Evolutionary conservation across 2,329 filamentous ascomycete genomes (phyloP), one percentile per base, ranked within the genome.

Genomic region (Pseudogymnoascus sp.): DNA sequence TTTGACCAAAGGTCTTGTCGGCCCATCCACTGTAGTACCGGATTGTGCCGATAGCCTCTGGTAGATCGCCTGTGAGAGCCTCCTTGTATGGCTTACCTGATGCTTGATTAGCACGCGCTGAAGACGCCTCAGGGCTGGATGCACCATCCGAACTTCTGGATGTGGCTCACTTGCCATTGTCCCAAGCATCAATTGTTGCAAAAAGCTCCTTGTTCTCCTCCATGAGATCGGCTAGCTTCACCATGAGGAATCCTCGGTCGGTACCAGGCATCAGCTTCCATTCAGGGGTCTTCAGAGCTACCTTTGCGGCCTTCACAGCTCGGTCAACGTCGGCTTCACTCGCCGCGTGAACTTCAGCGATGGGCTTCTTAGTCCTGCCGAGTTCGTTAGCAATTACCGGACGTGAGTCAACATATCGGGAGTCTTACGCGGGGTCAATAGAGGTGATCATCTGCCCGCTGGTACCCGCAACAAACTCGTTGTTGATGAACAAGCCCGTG

Each of bases 161-260:
- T 28, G 26, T 28, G 26, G 26, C 26, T 28, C 26, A 28, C 26
- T 28, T 28, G 39, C 63, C 62, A 45, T 62, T 63, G 33, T 65
- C 63, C 59, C 61, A 63, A 9, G 63, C 55, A 21, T 70, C 68
- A 28, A 70, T 65, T 3, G 65, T 65, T 2, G 64, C 63, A 9
- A 68, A 57, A 15, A 64, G 26, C 37, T 66, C 65, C 33, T 62
- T 63, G n/a, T 70, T 60, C 30, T 65, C 41, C 39, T 70, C 68
- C n/a, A 70, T 65, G 23, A 70, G 61, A 33, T 68, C 66, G 10
- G 67, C 68, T 4, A 70, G 66, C 59, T 65, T 68, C 2, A 57
- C 19, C 61, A 71, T 63, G 30, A 70, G 56, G 18, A 38, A 45
- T 13, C 66, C 69, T 13, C 69, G 65, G 12, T 67, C 62, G 8